Percentiles rank a stretch among this genome's conserved stretches.
Evolutionary conservation across 495 filamentous ascomycete genomes (phyloP).

Genomic region (Podospora bellae-mahoneyi): DNA sequence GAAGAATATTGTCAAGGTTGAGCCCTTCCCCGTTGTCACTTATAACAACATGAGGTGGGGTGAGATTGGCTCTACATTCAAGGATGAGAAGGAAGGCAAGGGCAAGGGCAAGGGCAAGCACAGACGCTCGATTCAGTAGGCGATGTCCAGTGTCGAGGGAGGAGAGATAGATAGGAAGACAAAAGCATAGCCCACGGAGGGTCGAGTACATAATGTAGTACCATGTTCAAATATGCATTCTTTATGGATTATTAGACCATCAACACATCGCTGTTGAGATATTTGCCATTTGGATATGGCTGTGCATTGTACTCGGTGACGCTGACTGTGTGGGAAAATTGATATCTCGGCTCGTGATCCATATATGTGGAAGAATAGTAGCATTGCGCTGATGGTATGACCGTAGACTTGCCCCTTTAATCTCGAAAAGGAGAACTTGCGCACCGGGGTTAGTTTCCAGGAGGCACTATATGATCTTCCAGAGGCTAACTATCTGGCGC

Average conservation of each 20-base stretch:
- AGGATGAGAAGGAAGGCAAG: conserved; percentile 34
- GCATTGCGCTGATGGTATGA: background rate
- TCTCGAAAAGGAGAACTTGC: background rate
- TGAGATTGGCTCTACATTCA: conserved; percentile 59
- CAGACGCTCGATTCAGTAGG: background rate
- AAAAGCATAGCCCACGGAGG: background rate
- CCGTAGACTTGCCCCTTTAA: background rate
- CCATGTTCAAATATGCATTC: background rate
- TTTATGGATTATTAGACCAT: background rate
- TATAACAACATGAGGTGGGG: conserved; percentile 65
- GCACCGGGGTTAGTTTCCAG: too few relatives aligned
- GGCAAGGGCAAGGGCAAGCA: conserved; percentile 13
- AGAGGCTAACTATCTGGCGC: background rate
- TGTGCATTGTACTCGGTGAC: background rate
- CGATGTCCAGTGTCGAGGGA: conserved; percentile 31
- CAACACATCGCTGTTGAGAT: background rate
- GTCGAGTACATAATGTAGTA: background rate
- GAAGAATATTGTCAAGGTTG: conserved; percentile 42
- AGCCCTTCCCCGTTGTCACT: conserved; percentile 52
- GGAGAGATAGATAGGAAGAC: background rate
- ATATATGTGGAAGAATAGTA: background rate
- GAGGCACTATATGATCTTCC: background rate
- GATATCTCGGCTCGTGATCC: background rate
- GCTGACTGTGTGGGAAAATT: background rate
- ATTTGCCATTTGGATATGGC: background rate